Percentiles rank a stretch among this genome's conserved stretches.
Evolutionary conservation across 805 yeast genomes (phyloP).

Genomic region (Yamadazyma phyllophila): DNA sequence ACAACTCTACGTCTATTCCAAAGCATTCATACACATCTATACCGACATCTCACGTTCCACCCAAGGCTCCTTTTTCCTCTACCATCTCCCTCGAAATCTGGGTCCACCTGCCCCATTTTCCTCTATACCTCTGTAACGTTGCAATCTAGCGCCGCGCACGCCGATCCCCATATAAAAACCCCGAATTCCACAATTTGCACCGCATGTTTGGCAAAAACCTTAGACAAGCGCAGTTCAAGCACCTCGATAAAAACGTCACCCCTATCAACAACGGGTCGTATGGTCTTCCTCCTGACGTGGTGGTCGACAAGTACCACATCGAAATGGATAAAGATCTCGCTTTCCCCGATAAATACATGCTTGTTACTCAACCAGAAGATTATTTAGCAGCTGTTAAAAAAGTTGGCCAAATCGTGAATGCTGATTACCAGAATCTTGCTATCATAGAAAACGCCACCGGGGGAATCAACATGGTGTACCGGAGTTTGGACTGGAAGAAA

Average conservation of each 20-base stretch:
- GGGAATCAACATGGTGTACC: constrained; percentile 55
- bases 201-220: constrained; percentile 49
- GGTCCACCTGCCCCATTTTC: no score
- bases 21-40: no score
- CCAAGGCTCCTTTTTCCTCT: no score
- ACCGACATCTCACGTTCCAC: no score
- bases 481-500: constrained; percentile 49
- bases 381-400: constrained; percentile 39
- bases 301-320: constrained; percentile 36
- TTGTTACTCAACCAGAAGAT: constrained; percentile 22
- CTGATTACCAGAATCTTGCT: constrained; percentile 49
- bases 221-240: constrained; percentile 45
- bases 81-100: no score
- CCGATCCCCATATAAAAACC: not conserved
- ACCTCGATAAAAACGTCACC: constrained; percentile 35
- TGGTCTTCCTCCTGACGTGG: constrained; percentile 54
- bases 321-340: constrained; percentile 21
- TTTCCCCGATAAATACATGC: constrained; percentile 49
- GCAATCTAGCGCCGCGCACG: not conserved
- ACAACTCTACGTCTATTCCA: no score
- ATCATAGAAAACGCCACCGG: constrained; percentile 59
- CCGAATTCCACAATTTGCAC: not conserved
- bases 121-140: not conserved
- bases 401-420: constrained; percentile 37
- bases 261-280: constrained; percentile 66